Base-by-base conservation (phyloP, 2,329 filamentous ascomycete genomes). In the Neurospora sp. region DNA sequence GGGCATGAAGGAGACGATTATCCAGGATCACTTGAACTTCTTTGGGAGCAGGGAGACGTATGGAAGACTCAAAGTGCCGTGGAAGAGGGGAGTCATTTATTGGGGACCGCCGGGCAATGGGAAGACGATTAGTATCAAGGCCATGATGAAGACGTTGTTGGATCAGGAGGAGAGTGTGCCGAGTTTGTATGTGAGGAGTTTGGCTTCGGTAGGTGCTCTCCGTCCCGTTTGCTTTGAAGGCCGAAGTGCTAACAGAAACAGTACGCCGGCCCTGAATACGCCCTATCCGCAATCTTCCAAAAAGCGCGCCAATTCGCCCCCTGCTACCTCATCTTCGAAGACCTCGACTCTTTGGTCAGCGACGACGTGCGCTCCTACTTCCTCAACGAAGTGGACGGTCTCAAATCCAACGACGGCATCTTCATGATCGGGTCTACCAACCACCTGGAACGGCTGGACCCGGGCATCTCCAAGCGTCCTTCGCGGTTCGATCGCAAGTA, bases 81-180 rank as follows among this genome's bases (percentile, higher is more conserved):
- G 90, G 90, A 92, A 92, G 82, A 81, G 89, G 66, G 89, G 89
- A 0, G 80, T 91, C 66, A 91, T 92, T 70, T 91, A 90, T 76
- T 85, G 91, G 72, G 89, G 89, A 0, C 86, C 88, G 0, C 88
- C 82, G 0, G 82, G 82, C 0, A 91, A 91, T 71, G 90, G 89
- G 11, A 91, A 91, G 80, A 91, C 89, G 0, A 90, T 91, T 73
- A 87, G 85, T 40, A 89, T 91, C 80, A 91, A 91, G 79, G 89
- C 90, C 0, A 86, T 88, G 75, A 91, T 91, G 87, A 84, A 90
- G 74, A 84, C 83, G 71, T 82, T 91, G 0, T 88, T 86, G 73
- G 78, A 82, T 23, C 82, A 84, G 23, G 81, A 84, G 36, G 79
- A 84, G 0, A 81, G 85, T 0, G 77, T 91, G 0, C 87, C 88